Evolutionary conservation across 2,329 filamentous ascomycete genomes (phyloP).

Genomic region (Emergomyces africanus): DNA sequence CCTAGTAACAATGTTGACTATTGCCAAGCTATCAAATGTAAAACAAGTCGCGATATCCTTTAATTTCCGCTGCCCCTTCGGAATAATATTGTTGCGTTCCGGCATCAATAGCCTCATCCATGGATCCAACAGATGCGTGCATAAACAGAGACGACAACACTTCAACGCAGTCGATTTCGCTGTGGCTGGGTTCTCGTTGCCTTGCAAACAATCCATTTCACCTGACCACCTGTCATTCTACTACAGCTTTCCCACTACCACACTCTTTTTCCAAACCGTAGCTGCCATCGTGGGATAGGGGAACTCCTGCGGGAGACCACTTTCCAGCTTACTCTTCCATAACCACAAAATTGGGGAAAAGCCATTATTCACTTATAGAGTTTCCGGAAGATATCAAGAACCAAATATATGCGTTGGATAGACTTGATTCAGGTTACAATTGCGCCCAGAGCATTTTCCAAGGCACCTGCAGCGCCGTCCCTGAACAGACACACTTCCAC

Average conservation of each 20-base stretch:
- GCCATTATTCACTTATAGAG: not conserved
- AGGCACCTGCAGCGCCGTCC: not conserved
- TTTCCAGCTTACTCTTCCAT: not conserved
- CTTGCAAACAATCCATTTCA: not conserved
- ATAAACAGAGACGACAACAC: not conserved
- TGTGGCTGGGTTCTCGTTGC: not conserved
- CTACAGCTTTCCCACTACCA: not conserved
- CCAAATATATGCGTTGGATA: not conserved
- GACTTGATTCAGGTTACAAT: not conserved
- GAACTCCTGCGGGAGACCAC: not conserved
- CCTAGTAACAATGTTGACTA: too few species aligned
- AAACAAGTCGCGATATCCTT: not conserved
- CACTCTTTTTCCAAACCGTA: not conserved
- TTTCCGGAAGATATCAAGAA: not conserved
- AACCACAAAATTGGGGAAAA: not conserved
- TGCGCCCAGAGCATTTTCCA: not conserved
- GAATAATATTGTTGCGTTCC: not conserved
- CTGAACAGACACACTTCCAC: not conserved
- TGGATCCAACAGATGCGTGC: too few species aligned
- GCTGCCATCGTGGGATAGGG: not conserved
- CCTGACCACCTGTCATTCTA: not conserved
- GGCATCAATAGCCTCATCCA: not conserved
- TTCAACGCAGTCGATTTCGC: not conserved
- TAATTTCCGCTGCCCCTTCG: not conserved
- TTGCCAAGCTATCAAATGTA: not conserved